A percentile compares a stretch with the other conserved stretches of the same genome.
Evolutionary conservation across 2,329 filamentous ascomycete species (phyloP).

Genomic region (Aspergillus viridinutans): DNA sequence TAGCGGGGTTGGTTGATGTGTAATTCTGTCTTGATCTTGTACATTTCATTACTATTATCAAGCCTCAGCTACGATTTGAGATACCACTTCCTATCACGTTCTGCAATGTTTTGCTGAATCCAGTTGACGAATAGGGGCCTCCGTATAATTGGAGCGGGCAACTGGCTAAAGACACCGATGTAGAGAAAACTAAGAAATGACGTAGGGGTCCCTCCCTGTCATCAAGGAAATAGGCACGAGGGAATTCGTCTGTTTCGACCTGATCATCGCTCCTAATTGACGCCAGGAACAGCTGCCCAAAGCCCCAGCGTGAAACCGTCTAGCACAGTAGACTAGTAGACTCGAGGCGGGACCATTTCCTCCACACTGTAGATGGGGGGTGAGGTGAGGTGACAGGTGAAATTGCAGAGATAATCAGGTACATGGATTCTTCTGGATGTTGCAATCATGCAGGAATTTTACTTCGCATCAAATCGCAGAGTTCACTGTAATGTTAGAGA

Average conservation of each 20-base stretch:
- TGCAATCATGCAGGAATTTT: background rate
- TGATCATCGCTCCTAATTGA: background rate
- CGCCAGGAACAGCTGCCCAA: background rate
- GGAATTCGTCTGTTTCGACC: background rate
- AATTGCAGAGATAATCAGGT: background rate
- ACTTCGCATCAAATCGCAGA: too few relatives aligned
- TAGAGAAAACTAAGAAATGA: background rate
- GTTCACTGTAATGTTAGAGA: background rate
- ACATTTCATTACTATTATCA: background rate
- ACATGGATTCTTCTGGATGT: background rate
- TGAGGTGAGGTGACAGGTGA: background rate
- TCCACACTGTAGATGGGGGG: background rate
- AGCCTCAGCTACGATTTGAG: background rate
- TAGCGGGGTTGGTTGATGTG: conserved; percentile 3
- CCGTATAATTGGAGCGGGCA: background rate
- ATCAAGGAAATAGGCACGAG: background rate
- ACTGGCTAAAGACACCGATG: background rate
- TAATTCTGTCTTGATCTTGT: background rate
- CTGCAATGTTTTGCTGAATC: background rate
- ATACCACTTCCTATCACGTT: background rate
- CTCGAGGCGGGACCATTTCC: background rate
- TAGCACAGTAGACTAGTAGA: background rate
- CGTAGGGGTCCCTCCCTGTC: background rate
- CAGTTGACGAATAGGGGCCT: background rate
- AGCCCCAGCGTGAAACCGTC: background rate